Percentiles rank a stretch among this genome's conserved stretches.
phyloP scores from a whole-genome alignment of 768 basidiomycete species.

The Hygrophorus pudorinus region DNA sequence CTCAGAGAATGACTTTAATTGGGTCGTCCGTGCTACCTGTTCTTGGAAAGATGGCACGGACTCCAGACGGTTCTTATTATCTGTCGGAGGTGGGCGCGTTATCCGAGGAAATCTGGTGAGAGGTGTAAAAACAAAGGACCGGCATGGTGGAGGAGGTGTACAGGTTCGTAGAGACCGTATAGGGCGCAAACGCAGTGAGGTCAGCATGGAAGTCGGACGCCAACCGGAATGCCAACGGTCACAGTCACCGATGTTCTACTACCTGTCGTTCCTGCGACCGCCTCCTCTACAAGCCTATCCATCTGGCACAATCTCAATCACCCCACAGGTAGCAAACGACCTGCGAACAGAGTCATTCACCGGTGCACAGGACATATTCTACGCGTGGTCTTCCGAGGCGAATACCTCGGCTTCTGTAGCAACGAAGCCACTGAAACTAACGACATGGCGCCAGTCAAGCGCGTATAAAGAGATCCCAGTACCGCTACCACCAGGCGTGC shows the following conservation, averaged over 20 bases:
- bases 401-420: conserved; percentile 2
- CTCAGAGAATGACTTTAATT: conserved; percentile 32
- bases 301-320: conserved; percentile 43
- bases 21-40: conserved; percentile 20
- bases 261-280: conserved; percentile 83
- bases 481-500: conserved; percentile 44
- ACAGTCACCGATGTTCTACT: conserved; percentile 61
- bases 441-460: conserved; percentile 56
- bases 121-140: background rate
- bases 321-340: conserved; percentile 85
- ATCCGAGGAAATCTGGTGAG: background rate
- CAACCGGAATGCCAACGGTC: background rate
- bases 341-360: conserved; percentile 69
- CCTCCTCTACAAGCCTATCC: conserved; percentile 50
- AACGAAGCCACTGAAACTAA: conserved; percentile 46
- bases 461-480: conserved; percentile 73
- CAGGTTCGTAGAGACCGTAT: background rate
- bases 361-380: conserved; percentile 53
- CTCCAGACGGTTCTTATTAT: background rate
- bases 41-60: conserved; percentile 23
- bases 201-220: no score
- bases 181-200: no score
- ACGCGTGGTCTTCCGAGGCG: conserved; percentile 40
- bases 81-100: background rate
- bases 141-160: background rate